Conservation (phyloP, 441 rosid genomes). For the Euphorbia schlechtendalii region DNA sequence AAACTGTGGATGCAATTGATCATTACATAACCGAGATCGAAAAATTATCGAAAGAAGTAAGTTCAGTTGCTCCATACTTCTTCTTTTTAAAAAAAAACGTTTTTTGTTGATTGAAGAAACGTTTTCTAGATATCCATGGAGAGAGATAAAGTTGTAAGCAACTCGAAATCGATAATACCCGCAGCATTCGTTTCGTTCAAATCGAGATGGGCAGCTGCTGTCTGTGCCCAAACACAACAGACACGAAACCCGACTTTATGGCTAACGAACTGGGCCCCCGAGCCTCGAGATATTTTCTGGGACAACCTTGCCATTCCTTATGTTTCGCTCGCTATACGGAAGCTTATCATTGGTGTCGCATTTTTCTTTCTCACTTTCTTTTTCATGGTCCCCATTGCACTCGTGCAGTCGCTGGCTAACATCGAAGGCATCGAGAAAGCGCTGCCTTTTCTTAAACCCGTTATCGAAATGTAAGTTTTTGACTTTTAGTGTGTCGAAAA, state of each 20-base stretch:
- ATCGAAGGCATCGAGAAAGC: slow-evolving; percentile 85
- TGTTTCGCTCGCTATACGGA: slow-evolving; percentile 67
- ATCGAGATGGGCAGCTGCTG: slow-evolving; percentile 92
- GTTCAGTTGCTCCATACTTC: slow-evolving; percentile 4
- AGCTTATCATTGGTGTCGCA: slow-evolving; percentile 56
- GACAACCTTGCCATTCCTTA: slow-evolving; percentile 81
- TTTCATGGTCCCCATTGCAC: slow-evolving; percentile 92
- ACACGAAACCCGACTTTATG: slow-evolving; percentile 79
- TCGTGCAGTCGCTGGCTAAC: slow-evolving; percentile 93
- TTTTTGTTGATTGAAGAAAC: background rate
- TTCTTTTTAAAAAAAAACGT: background rate
- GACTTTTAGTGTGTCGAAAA: too few relatives aligned
- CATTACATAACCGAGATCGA: slow-evolving; percentile 51
- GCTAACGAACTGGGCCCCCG: slow-evolving; percentile 98
- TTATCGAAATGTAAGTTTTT: slow-evolving; percentile 89
- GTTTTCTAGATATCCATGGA: slow-evolving; percentile 55
- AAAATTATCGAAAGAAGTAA: slow-evolving; percentile 51
- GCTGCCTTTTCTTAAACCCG: slow-evolving; percentile 58
- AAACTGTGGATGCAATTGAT: slow-evolving; percentile 67
- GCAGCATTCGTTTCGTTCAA: slow-evolving; percentile 92
- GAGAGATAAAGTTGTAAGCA: slow-evolving; percentile 45
- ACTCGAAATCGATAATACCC: slow-evolving; percentile 60
- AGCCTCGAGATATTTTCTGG: slow-evolving; percentile 88
- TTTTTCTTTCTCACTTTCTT: slow-evolving; percentile 94
- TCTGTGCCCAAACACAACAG: slow-evolving; percentile 97